Conservation (phyloP, 495 filamentous ascomycete species). For the Venustampulla echinocandica region DNA sequence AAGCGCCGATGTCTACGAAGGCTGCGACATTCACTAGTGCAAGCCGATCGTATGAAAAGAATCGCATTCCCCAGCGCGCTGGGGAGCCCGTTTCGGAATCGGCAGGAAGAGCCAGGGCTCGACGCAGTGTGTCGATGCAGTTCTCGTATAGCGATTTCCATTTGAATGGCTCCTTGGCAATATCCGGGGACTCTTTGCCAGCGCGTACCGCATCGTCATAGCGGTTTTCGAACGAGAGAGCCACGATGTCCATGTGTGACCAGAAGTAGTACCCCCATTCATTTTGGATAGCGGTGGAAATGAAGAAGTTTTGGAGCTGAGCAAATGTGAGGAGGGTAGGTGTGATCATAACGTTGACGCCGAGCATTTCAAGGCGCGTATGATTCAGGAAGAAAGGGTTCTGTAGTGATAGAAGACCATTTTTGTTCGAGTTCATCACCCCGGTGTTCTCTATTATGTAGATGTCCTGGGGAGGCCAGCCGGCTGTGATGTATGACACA, state of each 20-base stretch:
- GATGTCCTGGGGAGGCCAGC: conserved; percentile 53
- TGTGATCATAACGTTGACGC: conserved; percentile 48
- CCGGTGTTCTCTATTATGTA: conserved; percentile 58
- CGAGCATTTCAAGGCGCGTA: conserved; percentile 38
- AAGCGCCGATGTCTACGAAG: conserved; percentile 45
- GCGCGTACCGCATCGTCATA: conserved; percentile 11
- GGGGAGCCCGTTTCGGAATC: conserved; percentile 17
- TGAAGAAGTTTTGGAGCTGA: conserved; percentile 56
- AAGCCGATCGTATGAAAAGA: conserved; percentile 52
- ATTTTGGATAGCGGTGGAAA: conserved; percentile 35
- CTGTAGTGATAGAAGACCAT: conserved; percentile 42
- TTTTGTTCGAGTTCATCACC: conserved; percentile 44
- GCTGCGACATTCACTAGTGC: conserved; percentile 47
- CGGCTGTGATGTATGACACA: conserved; percentile 50
- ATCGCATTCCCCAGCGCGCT: conserved; percentile 39
- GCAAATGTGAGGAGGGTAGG: conserved; percentile 52
- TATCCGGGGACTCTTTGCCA: conserved; percentile 16
- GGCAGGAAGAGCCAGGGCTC: conserved; percentile 10
- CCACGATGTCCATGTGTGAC: conserved; percentile 48
- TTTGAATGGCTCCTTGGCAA: conserved; percentile 27
- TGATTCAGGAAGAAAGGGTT: conserved; percentile 58
- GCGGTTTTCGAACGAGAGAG: conserved; percentile 43
- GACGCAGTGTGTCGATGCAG: conserved; percentile 34
- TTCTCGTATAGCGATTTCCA: conserved; percentile 46
- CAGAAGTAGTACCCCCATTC: conserved; percentile 51